These are phyloP conservation scores for Brassica cretica DNA, from an alignment of 345 rosid species.

Conservation along the genomic window DNA sequence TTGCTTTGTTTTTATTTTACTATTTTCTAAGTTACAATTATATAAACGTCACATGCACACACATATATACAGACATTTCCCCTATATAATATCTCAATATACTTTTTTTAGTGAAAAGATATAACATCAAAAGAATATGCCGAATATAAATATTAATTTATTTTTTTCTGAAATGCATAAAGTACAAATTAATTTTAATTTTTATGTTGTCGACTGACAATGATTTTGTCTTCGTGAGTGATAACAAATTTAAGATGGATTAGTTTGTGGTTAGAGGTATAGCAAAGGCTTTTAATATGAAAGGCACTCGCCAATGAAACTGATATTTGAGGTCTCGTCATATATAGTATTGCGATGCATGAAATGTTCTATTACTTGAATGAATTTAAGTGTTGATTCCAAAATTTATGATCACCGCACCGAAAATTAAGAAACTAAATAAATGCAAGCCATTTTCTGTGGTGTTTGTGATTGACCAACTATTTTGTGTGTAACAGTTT, in stretches of 20 bases:
- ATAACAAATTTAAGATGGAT: slow-evolving; percentile 20
- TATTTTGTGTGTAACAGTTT: neutral
- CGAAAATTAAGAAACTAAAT: neutral
- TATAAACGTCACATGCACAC: slow-evolving; percentile 13
- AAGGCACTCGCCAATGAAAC: slow-evolving; percentile 10
- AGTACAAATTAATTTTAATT: neutral
- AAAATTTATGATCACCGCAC: neutral
- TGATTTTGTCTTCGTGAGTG: neutral
- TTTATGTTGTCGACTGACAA: slow-evolving; percentile 25
- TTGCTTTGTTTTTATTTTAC: slow-evolving; percentile 19
- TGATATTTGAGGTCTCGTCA: slow-evolving; percentile 17
- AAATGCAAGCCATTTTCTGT: neutral
- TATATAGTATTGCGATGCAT: neutral
- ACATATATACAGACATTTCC: neutral
- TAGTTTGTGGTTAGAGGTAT: slow-evolving; percentile 27
- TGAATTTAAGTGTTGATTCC: neutral
- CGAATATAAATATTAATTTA: neutral
- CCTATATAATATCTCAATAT: neutral
- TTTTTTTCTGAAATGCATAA: neutral
- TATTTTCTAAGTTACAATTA: slow-evolving; percentile 19
- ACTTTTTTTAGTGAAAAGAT: neutral
- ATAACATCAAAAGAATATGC: neutral
- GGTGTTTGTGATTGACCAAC: neutral
- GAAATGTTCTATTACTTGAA: neutral
- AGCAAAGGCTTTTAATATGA: slow-evolving; percentile 18